These are phyloP conservation scores for Corrigiola litoralis DNA, from an alignment of 179 eudicot species.

Conservation along the genomic window DNA sequence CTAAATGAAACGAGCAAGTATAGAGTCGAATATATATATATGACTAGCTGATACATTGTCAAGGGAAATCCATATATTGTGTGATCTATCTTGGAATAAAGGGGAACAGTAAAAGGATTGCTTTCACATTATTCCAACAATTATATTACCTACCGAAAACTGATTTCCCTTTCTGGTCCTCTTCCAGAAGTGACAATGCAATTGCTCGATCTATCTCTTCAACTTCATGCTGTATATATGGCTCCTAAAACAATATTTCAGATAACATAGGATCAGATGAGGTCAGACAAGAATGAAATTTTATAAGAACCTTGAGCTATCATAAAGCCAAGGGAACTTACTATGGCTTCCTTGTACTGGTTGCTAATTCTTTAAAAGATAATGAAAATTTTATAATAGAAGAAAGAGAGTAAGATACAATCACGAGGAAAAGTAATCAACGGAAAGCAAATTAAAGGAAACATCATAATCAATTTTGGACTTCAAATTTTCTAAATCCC, in stretches of 20 bases:
- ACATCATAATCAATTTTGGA: too few relatives aligned
- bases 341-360: too few relatives aligned
- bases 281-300: not conserved
- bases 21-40: not conserved
- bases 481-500: too few relatives aligned
- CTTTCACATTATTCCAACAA: not conserved
- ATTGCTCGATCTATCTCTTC: constrained; percentile 81
- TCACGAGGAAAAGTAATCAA: too few relatives aligned
- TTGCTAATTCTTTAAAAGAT: too few relatives aligned
- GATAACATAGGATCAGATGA: not conserved
- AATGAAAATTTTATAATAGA: too few relatives aligned
- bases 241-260: constrained; percentile 13
- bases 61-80: not conserved
- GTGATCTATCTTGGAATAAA: not conserved
- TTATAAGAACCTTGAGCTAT: too few relatives aligned
- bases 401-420: too few relatives aligned
- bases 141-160: constrained; percentile 39
- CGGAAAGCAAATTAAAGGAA: too few relatives aligned
- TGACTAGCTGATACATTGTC: not conserved
- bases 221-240: constrained; percentile 33
- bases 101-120: not conserved
- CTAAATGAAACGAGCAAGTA: not conserved
- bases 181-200: constrained; percentile 81
- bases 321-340: too few relatives aligned
- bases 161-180: constrained; percentile 44